Base-by-base conservation (phyloP, 352 stramenopile species). In the Phytopythium helicoides region DNA sequence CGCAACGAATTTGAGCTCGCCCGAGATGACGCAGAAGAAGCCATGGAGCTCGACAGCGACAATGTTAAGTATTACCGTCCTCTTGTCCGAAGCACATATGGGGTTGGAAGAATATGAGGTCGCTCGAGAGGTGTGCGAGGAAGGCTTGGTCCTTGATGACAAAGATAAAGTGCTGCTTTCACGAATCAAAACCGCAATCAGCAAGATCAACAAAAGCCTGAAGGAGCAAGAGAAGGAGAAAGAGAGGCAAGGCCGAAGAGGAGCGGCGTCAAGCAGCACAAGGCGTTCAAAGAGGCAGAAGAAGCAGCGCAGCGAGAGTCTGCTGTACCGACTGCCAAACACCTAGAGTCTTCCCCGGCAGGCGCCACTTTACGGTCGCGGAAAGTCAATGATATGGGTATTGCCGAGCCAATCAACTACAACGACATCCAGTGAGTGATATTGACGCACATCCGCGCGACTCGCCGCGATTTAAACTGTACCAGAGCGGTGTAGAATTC, bases 21-120 rank as follows among this genome's bases (percentile, higher is more conserved):
- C 1, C 51, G 61, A 1, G 60, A 73, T 47, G 71, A 77, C 44
- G 71, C 71, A 0, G 47, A 66, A 33, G 61, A 80, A 21, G 70
- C 66, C 3, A 18, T 80, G 42, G 60, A 66, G 16, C 39, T 60
- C 1, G 60, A 75, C 15, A 52, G 57, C 4, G 44, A 64, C 9
- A 66, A 59, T 16, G 19, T 74, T 47, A 73, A 73, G 61, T 62
- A 71, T 35, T 80, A 76, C 36, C 56, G 63, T n/a, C 15, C 25
- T 74, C 15, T 26, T 76, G 26, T 73, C 66, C 0, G 64, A 74
- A 41, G 62, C 60, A 0, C 41, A 74, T 35, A 63, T 76, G 44
- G 63, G 60, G 2, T 56, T 76, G 60, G 40, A 76, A 28, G 56
- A 64, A 26, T 75, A 65, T 26, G 54, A 70, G 6, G 48, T 74